Base-by-base conservation (phyloP, 2,329 filamentous ascomycete genomes). In the Hymenoscyphus scutula region DNA sequence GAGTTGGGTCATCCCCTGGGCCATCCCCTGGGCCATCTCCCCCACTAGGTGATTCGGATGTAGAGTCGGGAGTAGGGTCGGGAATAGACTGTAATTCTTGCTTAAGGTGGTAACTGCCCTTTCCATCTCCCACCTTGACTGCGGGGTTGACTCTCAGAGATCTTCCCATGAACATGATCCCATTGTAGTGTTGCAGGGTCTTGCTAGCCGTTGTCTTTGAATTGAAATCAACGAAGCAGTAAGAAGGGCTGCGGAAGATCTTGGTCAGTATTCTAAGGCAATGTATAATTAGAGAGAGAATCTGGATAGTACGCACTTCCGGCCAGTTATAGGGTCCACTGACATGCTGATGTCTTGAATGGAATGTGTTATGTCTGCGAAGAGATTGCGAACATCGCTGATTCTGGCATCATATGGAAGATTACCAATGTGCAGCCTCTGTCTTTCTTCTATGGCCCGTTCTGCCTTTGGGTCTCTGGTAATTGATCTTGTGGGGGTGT, bases 171-270 rank as follows among this genome's bases (percentile, higher is more conserved):
- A 91, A 76, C 13, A 79, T 76, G 23, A 77, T 78, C 19, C 82
- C 82, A 61, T 83, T 78, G 53, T 91, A 76, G 13, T 80, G 77
- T n/a, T 74, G 70, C 72, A 90, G 84, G 1, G 85, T 86, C 1
- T 74, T 74, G 4, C 83, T 78, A 2, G 88, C 88, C 32, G 84
- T 78, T 30, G 84, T 83, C 54, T 80, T 79, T 55, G 79, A 80
- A 54, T 75, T 74, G 62, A 91, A 84, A 70, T 91, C 88, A 54
- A 91, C 84, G 69, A 92, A 91, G 77, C 88, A 91, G 76, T 90
- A 91, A 41, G 86, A 88, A 0, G 88, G 88, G 72, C 27, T 29
- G 6, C 27, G 27, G 27, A 29, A 29, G 27, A 29, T 29, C 27
- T 29, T 29, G 27, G 27, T 29, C 27, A 29, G 27, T 6, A 29